Evolutionary conservation across 164 flowering plant genomes (phyloP).

Genomic region (Malania oleifera): DNA sequence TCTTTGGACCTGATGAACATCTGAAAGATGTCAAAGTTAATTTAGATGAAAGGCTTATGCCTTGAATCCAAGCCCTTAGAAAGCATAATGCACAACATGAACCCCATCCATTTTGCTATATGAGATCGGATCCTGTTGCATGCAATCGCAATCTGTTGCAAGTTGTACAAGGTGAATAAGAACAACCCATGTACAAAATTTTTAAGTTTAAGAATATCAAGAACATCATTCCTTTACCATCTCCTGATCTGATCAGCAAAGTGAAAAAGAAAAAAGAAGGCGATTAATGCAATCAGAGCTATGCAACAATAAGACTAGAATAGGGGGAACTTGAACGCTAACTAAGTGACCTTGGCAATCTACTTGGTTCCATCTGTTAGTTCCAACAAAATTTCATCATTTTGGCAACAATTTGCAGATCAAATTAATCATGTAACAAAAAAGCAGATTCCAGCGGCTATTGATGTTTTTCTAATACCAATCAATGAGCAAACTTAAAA

Average conservation of each 20-base stretch:
- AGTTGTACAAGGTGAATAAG: not conserved
- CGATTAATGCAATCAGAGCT: no score
- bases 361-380: slow-evolving; percentile 59
- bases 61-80: slow-evolving; percentile 73
- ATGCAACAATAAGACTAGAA: no score
- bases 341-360: slow-evolving; percentile 48
- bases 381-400: slow-evolving; percentile 46
- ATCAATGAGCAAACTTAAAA: no score
- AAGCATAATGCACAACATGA: slow-evolving; percentile 83
- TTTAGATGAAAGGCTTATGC: not conserved
- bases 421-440: no score
- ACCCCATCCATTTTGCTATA: slow-evolving; percentile 93
- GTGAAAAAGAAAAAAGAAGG: no score
- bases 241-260: no score
- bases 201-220: no score
- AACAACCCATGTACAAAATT: not conserved
- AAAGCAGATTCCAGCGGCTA: no score
- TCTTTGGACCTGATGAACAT: slow-evolving; percentile 65
- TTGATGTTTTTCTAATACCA: no score
- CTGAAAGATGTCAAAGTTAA: not conserved
- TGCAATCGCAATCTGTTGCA: slow-evolving; percentile 63
- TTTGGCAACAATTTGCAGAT: no score
- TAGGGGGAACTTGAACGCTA: not conserved
- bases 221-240: no score
- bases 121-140: slow-evolving; percentile 89